Evolutionary conservation across 202 grass and related monocot genomes (phyloP), one percentile per base, ranked within the genome.

Genomic region (Panicum virgatum): DNA sequence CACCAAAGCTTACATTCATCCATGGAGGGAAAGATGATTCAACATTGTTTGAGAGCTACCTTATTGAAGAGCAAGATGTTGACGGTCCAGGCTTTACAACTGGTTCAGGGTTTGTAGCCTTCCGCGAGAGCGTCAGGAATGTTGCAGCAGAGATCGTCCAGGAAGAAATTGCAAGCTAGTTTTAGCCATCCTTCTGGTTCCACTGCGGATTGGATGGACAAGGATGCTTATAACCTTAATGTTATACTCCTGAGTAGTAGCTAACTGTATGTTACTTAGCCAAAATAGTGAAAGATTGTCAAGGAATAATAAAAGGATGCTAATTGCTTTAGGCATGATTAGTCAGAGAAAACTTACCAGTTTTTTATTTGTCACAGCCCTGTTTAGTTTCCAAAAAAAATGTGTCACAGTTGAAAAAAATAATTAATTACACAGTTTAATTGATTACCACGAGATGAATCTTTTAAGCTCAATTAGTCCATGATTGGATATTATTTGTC

Each of bases 11-110:
- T 64, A 53, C 71, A 73, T 94, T 96, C 71, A 88, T 96, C 5
- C 85, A 72, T 67, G 96, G 96, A 42, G 89, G 93, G 4, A 83
- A 85, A 85, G 89, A 94, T 15, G 91, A 99, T 83, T 65, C 89
- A 48, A 73, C 87, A 32, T 72, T 90, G 50, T 96, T 99, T 61
- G 93, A 99, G 72, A 92, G 79, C 71, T 96, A 89, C 90, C 91
- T 99, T 26, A 89, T 99, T 44, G 96, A 96, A 84, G 96, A 99
- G 29, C 93, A 96, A 87, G 82, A 93, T 80, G 85, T 92, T 34
- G 91, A 99, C 83, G 96, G 89, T 59, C 56, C 73, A 13, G 87
- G 75, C 60, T 70, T 88, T 85, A 46, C 80, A 23, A 82, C 76
- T 40, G 84, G 83, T 82, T 83, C 69, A 36, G 96, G 96, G 43